These are phyloP conservation scores for Phytophthora agathidicida DNA, from an alignment of 352 stramenopile genomes.

Conservation along the genomic window DNA sequence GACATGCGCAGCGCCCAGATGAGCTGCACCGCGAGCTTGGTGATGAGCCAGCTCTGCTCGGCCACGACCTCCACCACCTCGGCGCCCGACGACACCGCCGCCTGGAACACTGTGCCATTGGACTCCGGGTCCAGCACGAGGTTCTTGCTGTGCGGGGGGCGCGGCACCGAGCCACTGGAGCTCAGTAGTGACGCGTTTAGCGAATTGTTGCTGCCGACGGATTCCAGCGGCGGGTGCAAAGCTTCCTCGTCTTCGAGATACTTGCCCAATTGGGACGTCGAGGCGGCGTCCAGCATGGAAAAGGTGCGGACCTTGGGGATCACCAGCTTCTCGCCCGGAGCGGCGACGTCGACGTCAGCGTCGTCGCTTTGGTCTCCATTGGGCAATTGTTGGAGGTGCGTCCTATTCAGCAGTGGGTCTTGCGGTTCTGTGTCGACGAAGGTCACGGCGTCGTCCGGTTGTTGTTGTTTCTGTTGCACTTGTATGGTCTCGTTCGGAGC, in stretches of 20 bases:
- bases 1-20: slow-evolving; percentile 76
- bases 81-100: slow-evolving; percentile 42
- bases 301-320: slow-evolving; percentile 49
- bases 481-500: slow-evolving; percentile 17
- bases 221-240: slow-evolving; percentile 24
- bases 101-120: slow-evolving; percentile 52
- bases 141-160: slow-evolving; percentile 52
- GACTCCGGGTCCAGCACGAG: slow-evolving; percentile 50
- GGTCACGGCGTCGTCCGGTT: slow-evolving; percentile 3
- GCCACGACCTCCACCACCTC: slow-evolving; percentile 67
- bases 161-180: slow-evolving; percentile 20
- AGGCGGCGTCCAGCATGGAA: slow-evolving; percentile 37
- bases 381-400: slow-evolving; percentile 7
- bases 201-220: slow-evolving; percentile 15
- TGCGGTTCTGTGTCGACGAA: slow-evolving; percentile 14
- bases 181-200: slow-evolving; percentile 28
- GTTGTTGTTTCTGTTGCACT: slow-evolving; percentile 18
- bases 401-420: slow-evolving; percentile 3
- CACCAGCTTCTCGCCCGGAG: slow-evolving; percentile 25
- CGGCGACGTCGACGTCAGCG: slow-evolving; percentile 9
- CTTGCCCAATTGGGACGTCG: slow-evolving; percentile 33
- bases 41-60: slow-evolving; percentile 77
- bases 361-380: slow-evolving; percentile 29
- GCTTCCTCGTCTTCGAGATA: slow-evolving; percentile 48
- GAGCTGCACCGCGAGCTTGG: slow-evolving; percentile 69